Evolutionary conservation across 345 rosid genomes (phyloP).

Genomic region (Citrus trifoliata): DNA sequence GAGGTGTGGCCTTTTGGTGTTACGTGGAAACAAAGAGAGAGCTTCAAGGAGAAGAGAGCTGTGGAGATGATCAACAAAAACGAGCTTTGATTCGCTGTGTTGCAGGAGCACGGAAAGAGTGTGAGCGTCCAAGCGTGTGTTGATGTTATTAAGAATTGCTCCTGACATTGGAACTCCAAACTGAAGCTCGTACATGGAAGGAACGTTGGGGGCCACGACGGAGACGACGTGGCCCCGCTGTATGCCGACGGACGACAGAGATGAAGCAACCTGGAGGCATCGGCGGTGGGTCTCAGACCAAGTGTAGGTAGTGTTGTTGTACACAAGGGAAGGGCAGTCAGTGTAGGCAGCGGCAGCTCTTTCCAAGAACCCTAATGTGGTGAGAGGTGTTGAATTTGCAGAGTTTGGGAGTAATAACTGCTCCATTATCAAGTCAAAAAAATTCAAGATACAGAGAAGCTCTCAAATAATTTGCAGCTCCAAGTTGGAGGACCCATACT

Average conservation of each 20-base stretch:
- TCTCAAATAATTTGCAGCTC: neutral
- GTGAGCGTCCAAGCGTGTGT: conserved; percentile 49
- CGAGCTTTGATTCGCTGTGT: conserved; percentile 55
- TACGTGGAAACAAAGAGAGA: conserved; percentile 29
- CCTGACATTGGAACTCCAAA: conserved; percentile 72
- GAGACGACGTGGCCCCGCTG: conserved; percentile 45
- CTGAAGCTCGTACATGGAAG: conserved; percentile 65
- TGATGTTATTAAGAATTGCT: conserved; percentile 54
- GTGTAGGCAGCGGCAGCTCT: conserved; percentile 53
- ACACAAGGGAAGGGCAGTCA: conserved; percentile 46
- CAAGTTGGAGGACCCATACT: neutral
- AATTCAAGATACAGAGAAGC: neutral
- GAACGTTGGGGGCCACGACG: conserved; percentile 52
- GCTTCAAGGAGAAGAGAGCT: conserved; percentile 40
- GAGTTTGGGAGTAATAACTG: conserved; percentile 3
- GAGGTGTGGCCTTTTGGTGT: conserved; percentile 23
- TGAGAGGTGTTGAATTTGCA: conserved; percentile 7
- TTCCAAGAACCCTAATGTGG: conserved; percentile 29
- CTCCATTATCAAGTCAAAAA: conserved; percentile 25
- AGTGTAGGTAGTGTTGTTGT: conserved; percentile 33
- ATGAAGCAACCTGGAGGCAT: conserved; percentile 61
- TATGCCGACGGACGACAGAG: conserved; percentile 45
- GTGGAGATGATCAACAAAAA: conserved; percentile 45
- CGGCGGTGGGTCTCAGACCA: conserved; percentile 62
- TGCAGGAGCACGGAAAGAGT: conserved; percentile 40